Evolutionary conservation across 345 rosid genomes (phyloP).

Genomic region (Camelina laxa): DNA sequence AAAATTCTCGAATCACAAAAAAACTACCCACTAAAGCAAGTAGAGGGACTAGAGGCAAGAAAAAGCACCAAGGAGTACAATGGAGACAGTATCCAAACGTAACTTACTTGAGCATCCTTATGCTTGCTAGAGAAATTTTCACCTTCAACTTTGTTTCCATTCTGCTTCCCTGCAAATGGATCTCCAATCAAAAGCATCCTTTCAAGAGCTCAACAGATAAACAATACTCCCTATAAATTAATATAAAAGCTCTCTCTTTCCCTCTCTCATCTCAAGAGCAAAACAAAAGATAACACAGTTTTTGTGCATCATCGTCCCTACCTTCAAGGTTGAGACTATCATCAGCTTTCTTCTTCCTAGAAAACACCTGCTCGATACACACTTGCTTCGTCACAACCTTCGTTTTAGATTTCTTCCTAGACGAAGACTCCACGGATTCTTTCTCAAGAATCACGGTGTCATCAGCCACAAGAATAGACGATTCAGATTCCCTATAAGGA

Average conservation of each 20-base stretch:
- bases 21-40: constrained; percentile 19
- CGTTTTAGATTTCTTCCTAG: constrained; percentile 39
- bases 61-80: constrained; percentile 9
- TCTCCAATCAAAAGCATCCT: constrained; percentile 7
- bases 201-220: constrained; percentile 3
- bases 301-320: constrained; percentile 17
- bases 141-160: constrained; percentile 37
- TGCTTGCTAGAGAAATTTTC: constrained; percentile 45
- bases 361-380: constrained; percentile 36
- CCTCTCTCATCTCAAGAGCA: constrained; percentile 15
- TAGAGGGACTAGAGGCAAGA: background rate
- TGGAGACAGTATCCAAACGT: constrained; percentile 7
- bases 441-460: constrained; percentile 27
- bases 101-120: constrained; percentile 47
- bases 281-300: background rate
- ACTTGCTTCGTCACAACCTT: constrained; percentile 41
- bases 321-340: constrained; percentile 43
- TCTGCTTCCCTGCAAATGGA: constrained; percentile 49
- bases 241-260: constrained; percentile 1
- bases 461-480: constrained; percentile 37
- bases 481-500: constrained; percentile 44
- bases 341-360: constrained; percentile 47
- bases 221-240: constrained; percentile 19
- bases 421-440: constrained; percentile 28
- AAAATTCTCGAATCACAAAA: constrained; percentile 11